These are phyloP conservation scores for Globisporangium iwayamae DNA, from an alignment of 352 stramenopile species.

Conservation along the genomic window DNA sequence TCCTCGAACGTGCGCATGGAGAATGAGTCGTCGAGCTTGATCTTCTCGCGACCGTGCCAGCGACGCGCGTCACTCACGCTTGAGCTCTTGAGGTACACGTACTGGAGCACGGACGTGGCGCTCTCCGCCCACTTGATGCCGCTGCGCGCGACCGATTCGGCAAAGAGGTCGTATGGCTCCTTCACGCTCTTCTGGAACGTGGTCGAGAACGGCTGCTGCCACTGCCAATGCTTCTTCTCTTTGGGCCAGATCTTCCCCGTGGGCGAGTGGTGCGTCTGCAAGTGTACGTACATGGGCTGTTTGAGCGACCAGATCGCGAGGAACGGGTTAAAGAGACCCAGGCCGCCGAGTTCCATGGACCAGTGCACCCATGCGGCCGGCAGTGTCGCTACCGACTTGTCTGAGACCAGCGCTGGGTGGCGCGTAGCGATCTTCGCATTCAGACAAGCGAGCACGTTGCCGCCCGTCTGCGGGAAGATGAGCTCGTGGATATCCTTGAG, in stretches of 20 bases:
- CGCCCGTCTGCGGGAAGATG: conserved; percentile 30
- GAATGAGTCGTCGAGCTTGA: conserved; percentile 26
- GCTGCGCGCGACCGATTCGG: conserved; percentile 20
- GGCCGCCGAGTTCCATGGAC: conserved; percentile 32
- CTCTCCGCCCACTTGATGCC: conserved; percentile 21
- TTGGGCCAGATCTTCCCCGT: conserved; percentile 26
- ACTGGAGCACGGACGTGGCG: conserved; percentile 12
- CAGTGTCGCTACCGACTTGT: conserved; percentile 11
- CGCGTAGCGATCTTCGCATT: conserved; percentile 19
- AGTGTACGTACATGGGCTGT: conserved; percentile 24
- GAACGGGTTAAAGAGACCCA: conserved; percentile 44
- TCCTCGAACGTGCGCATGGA: conserved; percentile 26
- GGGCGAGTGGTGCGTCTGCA: conserved; percentile 22
- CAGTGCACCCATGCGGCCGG: conserved; percentile 38
- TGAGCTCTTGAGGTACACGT: conserved; percentile 27
- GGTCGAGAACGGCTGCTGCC: conserved; percentile 36
- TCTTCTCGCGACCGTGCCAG: conserved; percentile 14
- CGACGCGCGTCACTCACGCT: conserved; percentile 23
- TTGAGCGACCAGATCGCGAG: conserved; percentile 32
- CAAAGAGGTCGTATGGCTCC: conserved; percentile 26
- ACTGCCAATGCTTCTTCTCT: conserved; percentile 32
- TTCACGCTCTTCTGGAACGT: conserved; percentile 17
- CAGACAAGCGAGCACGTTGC: conserved; percentile 31
- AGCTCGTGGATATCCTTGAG: conserved; percentile 30
- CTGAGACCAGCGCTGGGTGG: conserved; percentile 4